Evolutionary conservation across 228 moss, liverwort and hornwort species (phyloP), one percentile per base, ranked within the genome.

Genomic region (Sphagnum fallax): DNA sequence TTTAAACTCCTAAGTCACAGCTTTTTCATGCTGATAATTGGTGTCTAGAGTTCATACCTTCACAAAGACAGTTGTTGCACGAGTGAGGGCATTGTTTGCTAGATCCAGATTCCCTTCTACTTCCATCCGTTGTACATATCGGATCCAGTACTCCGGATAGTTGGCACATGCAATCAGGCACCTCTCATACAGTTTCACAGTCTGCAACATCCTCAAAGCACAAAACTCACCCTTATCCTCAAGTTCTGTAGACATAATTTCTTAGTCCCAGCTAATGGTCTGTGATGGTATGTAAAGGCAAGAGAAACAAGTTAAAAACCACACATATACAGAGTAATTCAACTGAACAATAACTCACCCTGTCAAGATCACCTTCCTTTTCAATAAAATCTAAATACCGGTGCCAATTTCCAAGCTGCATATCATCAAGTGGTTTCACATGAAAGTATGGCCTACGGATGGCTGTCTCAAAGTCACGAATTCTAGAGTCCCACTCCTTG

Each of bases 151-250:
- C 79, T 98, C 97, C 1, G 97, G 91, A 79, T 98, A 98, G 63
- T 93, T 93, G 18, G 97, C 97, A 73, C 97, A 98, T 4, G 97
- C 97, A 58, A 98, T 98, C 73, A 98, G 69, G 77, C 97, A 98
- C 65, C 97, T 90, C 77, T 98, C 97, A 8, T 93, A 98, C 13
- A 98, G 73, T 71, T 92, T 93, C 49, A 93, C 87, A 9, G 81
- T 81, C 89, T 97, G 87, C 71, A 60, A 61, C 73, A 50, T 32
- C 49, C 55, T 2, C 32, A 32, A 32, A 32, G 32, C 32, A 32
- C 32, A 32, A 2, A 32, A 32, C 32, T 32, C 32, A 32, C 32
- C 32, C 32, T 32, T 32, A 32, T 32, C 62, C 8, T 16, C 47
- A 8, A 62, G 32, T 47, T 16, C 62, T 16, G 14, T 32, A 32